These are phyloP conservation scores for Hemisphaericaspora subhashii DNA, from an alignment of 1,139 yeast genomes.

Conservation along the genomic window DNA sequence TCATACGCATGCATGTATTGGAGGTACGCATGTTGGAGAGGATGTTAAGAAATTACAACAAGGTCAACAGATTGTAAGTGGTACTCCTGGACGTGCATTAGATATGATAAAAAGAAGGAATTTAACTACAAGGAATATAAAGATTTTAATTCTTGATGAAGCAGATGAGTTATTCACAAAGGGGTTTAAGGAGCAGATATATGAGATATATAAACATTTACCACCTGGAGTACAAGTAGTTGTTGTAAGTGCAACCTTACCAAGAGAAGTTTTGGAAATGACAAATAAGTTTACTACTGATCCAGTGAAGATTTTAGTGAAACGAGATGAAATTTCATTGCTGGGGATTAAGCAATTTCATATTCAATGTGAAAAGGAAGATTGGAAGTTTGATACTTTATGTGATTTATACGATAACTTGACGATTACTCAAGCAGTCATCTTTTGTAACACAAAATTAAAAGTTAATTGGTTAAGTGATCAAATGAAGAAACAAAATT, in stretches of 20 bases:
- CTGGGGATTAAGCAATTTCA: slow-evolving; percentile 90
- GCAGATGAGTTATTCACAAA: slow-evolving; percentile 91
- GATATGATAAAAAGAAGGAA: slow-evolving; percentile 83
- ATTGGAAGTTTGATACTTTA: slow-evolving; percentile 92
- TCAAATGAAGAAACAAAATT: slow-evolving; percentile 76
- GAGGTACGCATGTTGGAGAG: slow-evolving; percentile 84
- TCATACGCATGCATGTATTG: slow-evolving; percentile 87
- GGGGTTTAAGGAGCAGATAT: slow-evolving; percentile 91
- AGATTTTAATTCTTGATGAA: slow-evolving; percentile 86
- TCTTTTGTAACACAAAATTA: slow-evolving; percentile 88
- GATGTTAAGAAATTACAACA: slow-evolving; percentile 70
- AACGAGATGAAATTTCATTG: slow-evolving; percentile 82
- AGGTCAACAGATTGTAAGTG: slow-evolving; percentile 92
- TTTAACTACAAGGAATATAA: slow-evolving; percentile 66
- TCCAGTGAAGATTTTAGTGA: slow-evolving; percentile 87
- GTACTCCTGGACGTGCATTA: slow-evolving; percentile 92
- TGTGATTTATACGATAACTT: slow-evolving; percentile 93
- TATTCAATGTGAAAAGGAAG: slow-evolving; percentile 85
- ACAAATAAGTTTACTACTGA: slow-evolving; percentile 86
- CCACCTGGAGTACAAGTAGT: slow-evolving; percentile 89
- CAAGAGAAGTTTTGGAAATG: slow-evolving; percentile 81
- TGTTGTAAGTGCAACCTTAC: slow-evolving; percentile 90
- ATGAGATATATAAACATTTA: slow-evolving; percentile 78
- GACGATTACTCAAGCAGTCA: slow-evolving; percentile 93
- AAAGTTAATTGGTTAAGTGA: slow-evolving; percentile 90